Conservation (phyloP, 225 moss, liverwort and hornwort genomes). For the Polytrichum formosum region DNA sequence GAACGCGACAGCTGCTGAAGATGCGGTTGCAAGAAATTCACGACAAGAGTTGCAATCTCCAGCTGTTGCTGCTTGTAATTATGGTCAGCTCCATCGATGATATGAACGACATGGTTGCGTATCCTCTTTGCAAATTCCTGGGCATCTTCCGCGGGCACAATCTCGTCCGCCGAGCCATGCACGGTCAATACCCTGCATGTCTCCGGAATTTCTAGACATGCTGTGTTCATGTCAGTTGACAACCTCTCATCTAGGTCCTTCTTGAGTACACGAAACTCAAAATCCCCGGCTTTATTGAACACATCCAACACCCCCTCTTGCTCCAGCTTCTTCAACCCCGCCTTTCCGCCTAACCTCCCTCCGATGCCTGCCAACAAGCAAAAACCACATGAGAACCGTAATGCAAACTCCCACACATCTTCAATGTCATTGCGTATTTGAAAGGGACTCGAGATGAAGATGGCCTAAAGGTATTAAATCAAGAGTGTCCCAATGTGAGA, state of each 20-base stretch:
- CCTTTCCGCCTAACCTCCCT: slow-evolving; percentile 33
- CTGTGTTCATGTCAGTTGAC: slow-evolving; percentile 47
- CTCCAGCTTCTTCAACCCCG: slow-evolving; percentile 38
- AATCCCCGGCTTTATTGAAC: slow-evolving; percentile 23
- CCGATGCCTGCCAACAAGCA: slow-evolving; percentile 21
- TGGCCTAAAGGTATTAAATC: too few relatives aligned
- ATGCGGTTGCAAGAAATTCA: slow-evolving; percentile 46
- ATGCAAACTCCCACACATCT: too few relatives aligned
- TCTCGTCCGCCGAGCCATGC: slow-evolving; percentile 70
- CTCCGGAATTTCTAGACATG: slow-evolving; percentile 37
- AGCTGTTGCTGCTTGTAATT: slow-evolving; percentile 47
- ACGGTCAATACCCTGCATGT: slow-evolving; percentile 68
- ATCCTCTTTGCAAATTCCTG: slow-evolving; percentile 62
- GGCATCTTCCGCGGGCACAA: slow-evolving; percentile 45
- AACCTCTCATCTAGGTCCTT: slow-evolving; percentile 48
- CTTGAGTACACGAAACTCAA: slow-evolving; percentile 35
- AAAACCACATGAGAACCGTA: background rate
- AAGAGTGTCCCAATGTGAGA: too few relatives aligned
- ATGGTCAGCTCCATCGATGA: slow-evolving; percentile 64
- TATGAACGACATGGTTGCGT: slow-evolving; percentile 44
- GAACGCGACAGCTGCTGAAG: slow-evolving; percentile 25
- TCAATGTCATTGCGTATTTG: too few relatives aligned
- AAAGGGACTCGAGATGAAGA: too few relatives aligned
- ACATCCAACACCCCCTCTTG: slow-evolving; percentile 41
- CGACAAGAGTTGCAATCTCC: slow-evolving; percentile 48